These are phyloP conservation scores for Withania somnifera DNA, from an alignment of 305 asterid genomes.

Conservation along the genomic window DNA sequence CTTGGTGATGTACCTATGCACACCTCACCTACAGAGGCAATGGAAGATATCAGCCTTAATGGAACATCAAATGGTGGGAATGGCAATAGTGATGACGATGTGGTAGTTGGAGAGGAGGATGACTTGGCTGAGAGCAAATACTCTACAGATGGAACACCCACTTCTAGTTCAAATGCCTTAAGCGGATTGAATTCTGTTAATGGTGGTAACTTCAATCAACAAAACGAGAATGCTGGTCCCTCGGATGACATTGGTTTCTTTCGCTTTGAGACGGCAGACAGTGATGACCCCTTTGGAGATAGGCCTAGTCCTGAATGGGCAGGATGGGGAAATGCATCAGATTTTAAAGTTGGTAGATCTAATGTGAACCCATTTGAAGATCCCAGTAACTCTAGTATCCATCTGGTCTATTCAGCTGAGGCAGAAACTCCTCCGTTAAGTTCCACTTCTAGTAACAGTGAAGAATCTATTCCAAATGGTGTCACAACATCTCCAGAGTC, in stretches of 20 bases:
- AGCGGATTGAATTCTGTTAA: constrained; percentile 20
- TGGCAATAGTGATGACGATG: constrained; percentile 65
- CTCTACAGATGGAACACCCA: constrained; percentile 26
- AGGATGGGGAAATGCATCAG: constrained; percentile 65
- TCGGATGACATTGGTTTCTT: constrained; percentile 50
- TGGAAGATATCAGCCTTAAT: constrained; percentile 54
- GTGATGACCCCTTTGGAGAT: constrained; percentile 65
- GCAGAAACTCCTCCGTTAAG: constrained; percentile 7
- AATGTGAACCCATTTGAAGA: constrained; percentile 65
- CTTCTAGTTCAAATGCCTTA: constrained; percentile 19
- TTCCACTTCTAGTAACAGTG: constrained; percentile 24
- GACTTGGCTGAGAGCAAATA: constrained; percentile 30
- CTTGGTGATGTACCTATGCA: constrained; percentile 32
- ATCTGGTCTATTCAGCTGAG: constrained; percentile 13
- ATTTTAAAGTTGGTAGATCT: constrained; percentile 52
- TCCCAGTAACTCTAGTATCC: constrained; percentile 12
- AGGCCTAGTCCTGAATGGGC: constrained; percentile 94
- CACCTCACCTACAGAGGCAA: constrained; percentile 42
- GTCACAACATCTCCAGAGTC: constrained; percentile 22
- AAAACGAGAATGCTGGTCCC: constrained; percentile 19
- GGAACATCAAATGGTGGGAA: constrained; percentile 44
- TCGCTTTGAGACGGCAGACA: constrained; percentile 57
- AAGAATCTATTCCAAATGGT: constrained; percentile 33
- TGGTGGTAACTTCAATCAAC: constrained; percentile 7
- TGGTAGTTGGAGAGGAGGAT: constrained; percentile 60